A percentile compares a stretch with the other conserved stretches of the same genome.
These are phyloP conservation scores for Mycena vitilis DNA, from an alignment of 768 basidiomycete genomes.

Conservation along the genomic window DNA sequence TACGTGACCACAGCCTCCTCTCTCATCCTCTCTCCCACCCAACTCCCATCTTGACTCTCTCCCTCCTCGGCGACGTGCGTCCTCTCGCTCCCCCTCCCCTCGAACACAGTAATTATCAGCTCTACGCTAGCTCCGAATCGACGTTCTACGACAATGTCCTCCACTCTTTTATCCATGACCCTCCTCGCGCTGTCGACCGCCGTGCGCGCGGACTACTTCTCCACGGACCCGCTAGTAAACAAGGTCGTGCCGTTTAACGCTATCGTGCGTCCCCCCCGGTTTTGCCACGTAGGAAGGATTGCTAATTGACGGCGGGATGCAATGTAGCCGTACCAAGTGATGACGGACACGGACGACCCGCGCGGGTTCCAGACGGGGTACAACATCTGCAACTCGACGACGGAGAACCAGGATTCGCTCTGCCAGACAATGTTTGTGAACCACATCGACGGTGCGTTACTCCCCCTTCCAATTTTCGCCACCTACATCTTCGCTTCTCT, in stretches of 20 bases:
- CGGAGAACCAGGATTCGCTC: too few species aligned
- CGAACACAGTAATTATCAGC: too few species aligned
- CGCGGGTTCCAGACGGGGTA: slow-evolving; percentile 72
- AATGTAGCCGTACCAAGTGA: slow-evolving; percentile 33
- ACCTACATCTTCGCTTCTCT: too few species aligned
- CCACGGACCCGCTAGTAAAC: slow-evolving; percentile 31
- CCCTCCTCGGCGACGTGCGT: too few species aligned
- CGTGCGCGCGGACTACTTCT: slow-evolving; percentile 37
- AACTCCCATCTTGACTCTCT: too few species aligned
- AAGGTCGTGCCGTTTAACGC: slow-evolving; percentile 29
- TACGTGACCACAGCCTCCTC: too few species aligned
- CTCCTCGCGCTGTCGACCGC: slow-evolving; percentile 28
- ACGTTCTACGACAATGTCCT: background rate
- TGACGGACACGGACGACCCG: background rate
- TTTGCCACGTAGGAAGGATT: too few species aligned
- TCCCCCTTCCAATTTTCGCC: too few species aligned
- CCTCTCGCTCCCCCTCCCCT: too few species aligned
- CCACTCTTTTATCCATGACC: slow-evolving; percentile 34
- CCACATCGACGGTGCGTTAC: slow-evolving; percentile 58
- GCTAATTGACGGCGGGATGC: too few species aligned
- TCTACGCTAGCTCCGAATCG: too few species aligned
- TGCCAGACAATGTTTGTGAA: slow-evolving; percentile 51
- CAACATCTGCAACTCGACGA: slow-evolving; percentile 54
- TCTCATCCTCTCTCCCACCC: too few species aligned
- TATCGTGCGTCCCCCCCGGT: slow-evolving; percentile 16